Base-by-base conservation (phyloP, 768 basidiomycete species). In the Termitomyces titanicus region DNA sequence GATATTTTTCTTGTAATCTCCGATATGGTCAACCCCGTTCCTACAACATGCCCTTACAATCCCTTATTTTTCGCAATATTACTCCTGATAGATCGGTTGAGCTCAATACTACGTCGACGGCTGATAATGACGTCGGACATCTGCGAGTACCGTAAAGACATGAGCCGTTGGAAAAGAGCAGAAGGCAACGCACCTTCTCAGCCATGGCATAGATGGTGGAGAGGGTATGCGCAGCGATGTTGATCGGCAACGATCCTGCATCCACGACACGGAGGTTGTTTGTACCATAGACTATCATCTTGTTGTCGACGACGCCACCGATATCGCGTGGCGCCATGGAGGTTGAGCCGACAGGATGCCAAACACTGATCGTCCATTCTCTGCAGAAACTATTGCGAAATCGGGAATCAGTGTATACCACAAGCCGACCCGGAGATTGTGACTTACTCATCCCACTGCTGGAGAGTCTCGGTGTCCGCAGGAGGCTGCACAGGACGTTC, bases 341-440 rank as follows among this genome's bases (percentile, higher is more conserved):
- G 18, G 62, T 68, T 5, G 74, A 72, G 20, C 70, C 71, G 42
- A 75, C 64, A 5, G 72, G 73, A 54, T 76, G 74, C 54, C 55
- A 60, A 24, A 60, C 58, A 38, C 61, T 55, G 40, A 59, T 44
- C 1, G 55, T 45, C 47, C 49, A 56, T 47, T 61, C 55, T 53
- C 52, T 58, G 50, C 56, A 56, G 57, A 61, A 61, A 33, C 60
- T 56, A 51, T 47, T 17, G 39, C 17, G n/a, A 17, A 51, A 20
- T 8, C 24, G 5, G 17, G 10, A 7, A 27, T 55, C 9, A 63
- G 47, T 12, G 37, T 27, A 20, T 18, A 39, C 1, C 18, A 25
- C 12, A 40, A 25, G 20, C 27, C 18, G 22, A 5, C n/a, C n/a
- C n/a, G 11, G 37, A 37, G 29, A 29, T 3, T 29, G 37, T 15